Conservation (phyloP, 1,284 basidiomycete genomes). For the Moesziomyces antarcticus region DNA sequence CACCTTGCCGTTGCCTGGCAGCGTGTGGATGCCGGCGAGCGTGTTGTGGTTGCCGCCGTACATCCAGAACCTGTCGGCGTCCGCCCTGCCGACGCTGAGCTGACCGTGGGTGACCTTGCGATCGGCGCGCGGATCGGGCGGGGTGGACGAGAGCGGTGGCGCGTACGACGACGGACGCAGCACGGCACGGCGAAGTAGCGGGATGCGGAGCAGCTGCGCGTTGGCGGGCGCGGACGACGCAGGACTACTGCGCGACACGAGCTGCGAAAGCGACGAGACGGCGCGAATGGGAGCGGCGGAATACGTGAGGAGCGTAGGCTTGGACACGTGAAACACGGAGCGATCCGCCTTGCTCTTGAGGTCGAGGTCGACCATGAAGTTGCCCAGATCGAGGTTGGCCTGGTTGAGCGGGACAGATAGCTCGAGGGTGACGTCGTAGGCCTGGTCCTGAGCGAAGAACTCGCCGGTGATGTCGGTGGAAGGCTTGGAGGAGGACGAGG, state of each 20-base stretch:
- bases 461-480: conserved; percentile 19
- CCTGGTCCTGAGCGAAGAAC: conserved; percentile 59
- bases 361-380: conserved; percentile 62
- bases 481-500: conserved; percentile 31
- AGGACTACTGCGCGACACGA: conserved; percentile 48
- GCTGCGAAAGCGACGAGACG: conserved; percentile 29
- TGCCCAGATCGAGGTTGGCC: conserved; percentile 62
- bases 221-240: conserved; percentile 15
- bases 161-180: conserved; percentile 41
- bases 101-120: conserved; percentile 43
- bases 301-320: conserved; percentile 42
- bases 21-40: conserved; percentile 22
- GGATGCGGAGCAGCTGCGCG: conserved; percentile 54
- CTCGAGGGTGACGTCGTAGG: conserved; percentile 65
- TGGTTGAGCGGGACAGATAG: conserved; percentile 59
- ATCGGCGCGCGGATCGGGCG: conserved; percentile 25
- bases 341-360: conserved; percentile 36
- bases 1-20: conserved; percentile 17
- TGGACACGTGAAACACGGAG: conserved; percentile 41
- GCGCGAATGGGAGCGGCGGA: conserved; percentile 46
- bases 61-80: conserved; percentile 55
- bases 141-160: conserved; percentile 23
- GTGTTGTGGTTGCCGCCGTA: conserved; percentile 52
- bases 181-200: conserved; percentile 49
- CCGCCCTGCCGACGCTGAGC: conserved; percentile 53